Conservation (phyloP, 495 filamentous ascomycete genomes). For the Glarea lozoyensis region DNA sequence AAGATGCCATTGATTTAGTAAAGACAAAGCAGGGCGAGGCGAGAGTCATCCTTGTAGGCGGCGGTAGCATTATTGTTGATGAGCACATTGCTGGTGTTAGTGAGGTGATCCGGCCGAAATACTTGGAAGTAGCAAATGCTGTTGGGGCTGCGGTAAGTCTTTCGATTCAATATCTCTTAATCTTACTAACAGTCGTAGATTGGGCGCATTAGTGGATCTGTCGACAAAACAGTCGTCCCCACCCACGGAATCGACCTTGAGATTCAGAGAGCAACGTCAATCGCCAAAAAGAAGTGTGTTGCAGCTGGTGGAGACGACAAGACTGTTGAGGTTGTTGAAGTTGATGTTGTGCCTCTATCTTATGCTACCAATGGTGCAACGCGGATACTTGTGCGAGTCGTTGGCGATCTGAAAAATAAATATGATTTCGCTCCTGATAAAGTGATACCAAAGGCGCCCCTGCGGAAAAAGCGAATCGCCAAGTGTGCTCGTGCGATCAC, state of each 20-base stretch:
- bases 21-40: conserved; percentile 38
- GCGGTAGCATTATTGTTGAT: conserved; percentile 30
- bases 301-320: conserved; percentile 22
- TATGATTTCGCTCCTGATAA: conserved; percentile 12
- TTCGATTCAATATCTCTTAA: background rate
- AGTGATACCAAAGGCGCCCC: background rate
- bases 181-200: conserved; percentile 12
- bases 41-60: conserved; percentile 39
- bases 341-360: conserved; percentile 29
- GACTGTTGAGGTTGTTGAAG: conserved; percentile 25
- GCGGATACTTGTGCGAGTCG: conserved; percentile 24
- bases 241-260: conserved; percentile 16
- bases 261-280: conserved; percentile 24
- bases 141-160: conserved; percentile 19
- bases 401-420: conserved; percentile 21
- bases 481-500: conserved; percentile 95
- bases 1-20: conserved; percentile 39
- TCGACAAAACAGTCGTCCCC: conserved; percentile 18
- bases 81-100: conserved; percentile 24
- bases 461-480: conserved; percentile 32
- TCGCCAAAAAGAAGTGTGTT: conserved; percentile 26
- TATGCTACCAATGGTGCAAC: conserved; percentile 30
- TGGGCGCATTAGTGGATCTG: conserved; percentile 14
- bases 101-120: conserved; percentile 28
- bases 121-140: conserved; percentile 18